Conservation (phyloP, 305 asterid species). For the Plantago coronopus region DNA sequence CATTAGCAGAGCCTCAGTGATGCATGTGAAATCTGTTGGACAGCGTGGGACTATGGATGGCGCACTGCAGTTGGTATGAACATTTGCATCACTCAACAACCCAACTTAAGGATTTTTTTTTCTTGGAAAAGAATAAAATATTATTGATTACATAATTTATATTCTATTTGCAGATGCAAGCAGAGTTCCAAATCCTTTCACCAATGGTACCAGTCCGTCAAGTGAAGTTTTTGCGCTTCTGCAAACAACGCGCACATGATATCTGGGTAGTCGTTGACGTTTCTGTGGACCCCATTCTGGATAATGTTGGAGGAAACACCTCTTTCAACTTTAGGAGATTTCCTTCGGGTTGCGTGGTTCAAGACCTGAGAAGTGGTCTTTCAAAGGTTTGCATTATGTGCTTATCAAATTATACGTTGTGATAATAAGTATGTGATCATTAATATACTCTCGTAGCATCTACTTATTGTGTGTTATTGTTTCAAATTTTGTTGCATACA, state of each 20-base stretch:
- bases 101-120: background rate
- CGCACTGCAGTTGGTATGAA: constrained; percentile 48
- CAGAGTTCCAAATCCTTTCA: constrained; percentile 59
- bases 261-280: constrained; percentile 74
- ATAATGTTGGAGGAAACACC: constrained; percentile 24
- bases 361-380: constrained; percentile 51
- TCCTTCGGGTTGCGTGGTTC: constrained; percentile 67
- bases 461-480: too few species aligned
- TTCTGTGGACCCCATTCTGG: constrained; percentile 46
- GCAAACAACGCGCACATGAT: constrained; percentile 68
- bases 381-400: constrained; percentile 44
- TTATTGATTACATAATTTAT: background rate
- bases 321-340: constrained; percentile 49
- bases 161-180: constrained; percentile 48
- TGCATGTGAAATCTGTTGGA: constrained; percentile 43
- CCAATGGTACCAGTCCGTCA: constrained; percentile 51
- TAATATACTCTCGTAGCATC: too few species aligned
- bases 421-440: too few species aligned
- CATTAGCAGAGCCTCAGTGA: constrained; percentile 42
- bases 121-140: background rate
- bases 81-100: constrained; percentile 1
- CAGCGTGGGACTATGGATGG: constrained; percentile 41
- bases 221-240: constrained; percentile 58
- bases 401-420: too few species aligned
- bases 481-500: too few species aligned